phyloP scores from a whole-genome alignment of 2,329 filamentous ascomycete species.

The Ampelomyces quisqualis region DNA sequence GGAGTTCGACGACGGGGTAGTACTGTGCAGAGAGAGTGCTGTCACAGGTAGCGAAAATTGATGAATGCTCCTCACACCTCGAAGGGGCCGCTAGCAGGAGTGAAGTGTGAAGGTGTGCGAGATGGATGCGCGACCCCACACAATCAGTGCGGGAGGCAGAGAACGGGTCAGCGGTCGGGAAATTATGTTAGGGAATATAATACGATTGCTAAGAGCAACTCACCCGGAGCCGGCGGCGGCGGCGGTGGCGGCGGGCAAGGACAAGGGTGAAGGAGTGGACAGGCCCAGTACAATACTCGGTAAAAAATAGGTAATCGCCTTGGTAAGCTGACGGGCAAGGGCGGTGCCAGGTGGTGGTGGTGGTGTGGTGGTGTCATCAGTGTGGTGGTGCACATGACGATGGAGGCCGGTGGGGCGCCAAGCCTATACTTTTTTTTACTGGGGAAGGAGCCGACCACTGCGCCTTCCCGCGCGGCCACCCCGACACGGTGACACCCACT shows the following conservation, averaged over 20 bases:
- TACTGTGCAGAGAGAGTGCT: background rate
- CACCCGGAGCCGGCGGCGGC: constrained; percentile 11
- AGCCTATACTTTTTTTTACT: constrained; percentile 8
- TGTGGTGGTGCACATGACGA: background rate
- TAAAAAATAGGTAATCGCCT: too few species aligned
- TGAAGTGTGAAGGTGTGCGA: too few species aligned
- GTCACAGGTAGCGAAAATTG: constrained; percentile 10
- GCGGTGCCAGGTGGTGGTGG: background rate
- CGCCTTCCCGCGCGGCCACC: constrained; percentile 8
- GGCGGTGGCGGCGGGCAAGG: too few species aligned
- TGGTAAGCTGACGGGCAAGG: constrained; percentile 9
- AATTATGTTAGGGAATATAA: constrained; percentile 20
- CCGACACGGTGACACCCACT: background rate
- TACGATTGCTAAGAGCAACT: constrained; percentile 17
- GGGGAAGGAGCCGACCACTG: constrained; percentile 14
- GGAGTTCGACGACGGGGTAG: background rate
- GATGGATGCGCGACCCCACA: constrained; percentile 21
- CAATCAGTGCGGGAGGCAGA: constrained; percentile 10
- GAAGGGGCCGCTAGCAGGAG: constrained; percentile 8
- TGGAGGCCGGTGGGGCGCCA: constrained; percentile 5
- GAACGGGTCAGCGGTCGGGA: constrained; percentile 25
- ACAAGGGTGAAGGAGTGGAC: too few species aligned
- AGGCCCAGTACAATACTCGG: too few species aligned
- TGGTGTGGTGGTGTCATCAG: background rate
- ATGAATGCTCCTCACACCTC: constrained; percentile 8